Conservation (phyloP, 345 rosid species). For the Angophora floribunda region DNA sequence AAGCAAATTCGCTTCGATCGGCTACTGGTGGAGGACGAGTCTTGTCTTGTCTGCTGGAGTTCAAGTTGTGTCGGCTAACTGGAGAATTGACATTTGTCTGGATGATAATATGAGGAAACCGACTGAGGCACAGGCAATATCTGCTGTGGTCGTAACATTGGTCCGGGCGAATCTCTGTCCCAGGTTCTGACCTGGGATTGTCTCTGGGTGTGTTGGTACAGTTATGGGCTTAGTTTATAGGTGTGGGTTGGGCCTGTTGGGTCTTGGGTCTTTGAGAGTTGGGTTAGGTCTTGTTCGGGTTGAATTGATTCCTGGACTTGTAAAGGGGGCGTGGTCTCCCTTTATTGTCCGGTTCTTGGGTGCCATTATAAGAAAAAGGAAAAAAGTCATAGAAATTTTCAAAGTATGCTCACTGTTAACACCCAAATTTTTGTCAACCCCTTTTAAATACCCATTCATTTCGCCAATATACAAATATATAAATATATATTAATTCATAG, state of each 20-base stretch:
- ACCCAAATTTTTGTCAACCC: too few species aligned
- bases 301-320: neutral
- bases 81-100: neutral
- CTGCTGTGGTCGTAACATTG: neutral
- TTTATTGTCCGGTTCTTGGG: neutral
- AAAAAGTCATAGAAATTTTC: neutral
- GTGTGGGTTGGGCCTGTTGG: neutral
- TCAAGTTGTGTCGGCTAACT: neutral
- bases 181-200: neutral
- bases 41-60: neutral
- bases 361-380: neutral
- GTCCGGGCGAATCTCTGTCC: neutral
- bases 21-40: neutral
- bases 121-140: neutral
- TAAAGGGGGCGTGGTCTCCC: too few species aligned
- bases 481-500: too few species aligned
- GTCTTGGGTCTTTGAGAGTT: neutral
- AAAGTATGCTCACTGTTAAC: too few species aligned
- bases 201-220: neutral
- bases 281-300: neutral
- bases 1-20: neutral
- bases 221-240: neutral
- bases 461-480: too few species aligned
- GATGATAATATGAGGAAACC: neutral
- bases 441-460: too few species aligned